A percentile compares a stretch with the other conserved stretches of the same genome.
Evolutionary conservation across 257 asterid species (phyloP).

Genomic region (Scutellaria minor): DNA sequence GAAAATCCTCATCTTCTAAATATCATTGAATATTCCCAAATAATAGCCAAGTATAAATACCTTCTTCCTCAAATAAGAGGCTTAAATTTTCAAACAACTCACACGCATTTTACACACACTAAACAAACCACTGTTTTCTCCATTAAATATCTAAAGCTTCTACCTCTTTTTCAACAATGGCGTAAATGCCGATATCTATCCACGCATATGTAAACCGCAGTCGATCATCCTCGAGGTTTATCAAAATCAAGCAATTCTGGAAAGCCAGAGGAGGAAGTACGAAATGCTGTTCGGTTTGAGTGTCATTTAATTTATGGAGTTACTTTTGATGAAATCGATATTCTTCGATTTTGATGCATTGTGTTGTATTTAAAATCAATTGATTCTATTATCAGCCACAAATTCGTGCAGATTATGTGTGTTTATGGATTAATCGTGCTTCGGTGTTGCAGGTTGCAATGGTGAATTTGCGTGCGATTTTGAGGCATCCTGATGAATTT

Average conservation of each 20-base stretch:
- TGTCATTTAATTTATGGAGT: slow-evolving; percentile 20
- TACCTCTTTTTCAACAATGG: slow-evolving; percentile 6
- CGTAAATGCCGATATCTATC: neutral
- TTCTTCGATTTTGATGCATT: neutral
- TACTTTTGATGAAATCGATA: neutral
- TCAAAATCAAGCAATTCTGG: neutral
- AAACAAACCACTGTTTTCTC: neutral
- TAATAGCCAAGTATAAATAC: too few species aligned
- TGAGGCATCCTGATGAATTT: slow-evolving; percentile 80
- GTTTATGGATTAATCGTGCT: slow-evolving; percentile 18
- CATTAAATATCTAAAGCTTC: slow-evolving; percentile 2
- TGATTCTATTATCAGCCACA: slow-evolving; percentile 16
- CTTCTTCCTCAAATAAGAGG: neutral
- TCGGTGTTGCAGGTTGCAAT: slow-evolving; percentile 42
- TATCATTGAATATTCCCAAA: neutral
- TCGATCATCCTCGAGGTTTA: slow-evolving; percentile 1
- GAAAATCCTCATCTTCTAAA: too few species aligned
- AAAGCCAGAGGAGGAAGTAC: slow-evolving; percentile 13
- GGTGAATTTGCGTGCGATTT: slow-evolving; percentile 64
- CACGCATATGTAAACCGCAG: neutral
- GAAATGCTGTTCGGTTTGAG: slow-evolving; percentile 12
- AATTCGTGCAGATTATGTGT: slow-evolving; percentile 3
- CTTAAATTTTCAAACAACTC: slow-evolving; percentile 17
- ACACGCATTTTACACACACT: slow-evolving; percentile 26
- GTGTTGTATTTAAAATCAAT: neutral